phyloP scores from a whole-genome alignment of 2,329 filamentous ascomycete species.

The Sordariomycetes sp. region DNA sequence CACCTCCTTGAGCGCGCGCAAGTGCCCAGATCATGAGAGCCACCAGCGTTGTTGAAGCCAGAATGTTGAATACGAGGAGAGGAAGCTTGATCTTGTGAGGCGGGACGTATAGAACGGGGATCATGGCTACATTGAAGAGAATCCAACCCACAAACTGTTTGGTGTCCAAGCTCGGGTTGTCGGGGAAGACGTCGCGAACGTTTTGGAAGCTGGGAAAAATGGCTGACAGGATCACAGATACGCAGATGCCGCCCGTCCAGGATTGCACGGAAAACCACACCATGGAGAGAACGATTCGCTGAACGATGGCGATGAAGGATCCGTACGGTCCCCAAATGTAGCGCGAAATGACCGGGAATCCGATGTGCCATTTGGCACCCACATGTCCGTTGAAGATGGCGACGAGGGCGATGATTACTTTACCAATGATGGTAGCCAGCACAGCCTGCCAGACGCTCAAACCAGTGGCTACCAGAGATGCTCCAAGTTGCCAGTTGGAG shows the following conservation, averaged over 20 bases:
- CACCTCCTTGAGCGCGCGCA: constrained; percentile 14
- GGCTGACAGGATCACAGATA: constrained; percentile 11
- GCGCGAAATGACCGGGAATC: constrained; percentile 16
- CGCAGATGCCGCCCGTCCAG: constrained; percentile 16
- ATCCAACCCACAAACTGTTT: constrained; percentile 13
- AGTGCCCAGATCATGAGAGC: constrained; percentile 17
- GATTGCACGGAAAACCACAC: constrained; percentile 15
- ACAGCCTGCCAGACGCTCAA: constrained; percentile 10
- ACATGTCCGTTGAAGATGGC: constrained; percentile 15
- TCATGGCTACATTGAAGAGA: constrained; percentile 13
- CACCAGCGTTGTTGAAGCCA: constrained; percentile 16
- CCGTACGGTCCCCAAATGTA: constrained; percentile 16
- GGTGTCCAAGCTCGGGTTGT: too few relatives aligned
- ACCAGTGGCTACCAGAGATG: too few relatives aligned
- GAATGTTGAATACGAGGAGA: constrained; percentile 12
- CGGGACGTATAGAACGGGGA: constrained; percentile 14
- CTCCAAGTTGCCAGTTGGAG: too few relatives aligned
- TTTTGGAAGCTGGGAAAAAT: constrained; percentile 12
- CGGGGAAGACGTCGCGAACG: constrained; percentile 10
- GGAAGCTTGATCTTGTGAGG: constrained; percentile 14
- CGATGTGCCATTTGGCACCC: constrained; percentile 17
- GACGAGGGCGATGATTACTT: constrained; percentile 13
- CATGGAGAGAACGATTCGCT: constrained; percentile 12
- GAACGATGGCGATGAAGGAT: constrained; percentile 14
- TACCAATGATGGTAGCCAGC: constrained; percentile 14